Evolutionary conservation across 352 stramenopile species (phyloP).

Genomic region (Saprolegnia parasitica): DNA sequence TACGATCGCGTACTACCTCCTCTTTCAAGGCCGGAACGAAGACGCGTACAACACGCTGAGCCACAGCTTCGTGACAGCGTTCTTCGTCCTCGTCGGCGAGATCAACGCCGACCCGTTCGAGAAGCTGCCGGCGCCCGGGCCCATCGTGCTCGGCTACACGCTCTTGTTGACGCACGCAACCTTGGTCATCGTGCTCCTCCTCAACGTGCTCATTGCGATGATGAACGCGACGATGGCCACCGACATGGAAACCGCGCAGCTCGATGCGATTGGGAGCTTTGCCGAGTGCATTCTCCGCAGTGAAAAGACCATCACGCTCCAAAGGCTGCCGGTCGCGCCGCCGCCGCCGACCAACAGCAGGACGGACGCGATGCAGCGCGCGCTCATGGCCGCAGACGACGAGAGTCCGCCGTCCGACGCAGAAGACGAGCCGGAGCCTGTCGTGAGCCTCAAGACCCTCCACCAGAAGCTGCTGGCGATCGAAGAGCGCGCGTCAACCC

Average conservation of each 20-base stretch:
- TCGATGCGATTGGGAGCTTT: conserved; percentile 1
- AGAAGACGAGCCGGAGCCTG: too few relatives aligned
- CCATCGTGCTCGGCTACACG: not conserved
- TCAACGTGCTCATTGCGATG: conserved; percentile 22
- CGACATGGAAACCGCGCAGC: conserved; percentile 2
- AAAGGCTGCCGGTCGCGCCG: too few relatives aligned
- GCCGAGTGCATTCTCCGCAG: conserved; percentile 6
- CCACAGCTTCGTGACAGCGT: conserved; percentile 15
- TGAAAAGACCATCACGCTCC: not conserved
- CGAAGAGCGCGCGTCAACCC: too few relatives aligned
- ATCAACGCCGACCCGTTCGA: conserved; percentile 4
- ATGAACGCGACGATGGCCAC: conserved; percentile 23
- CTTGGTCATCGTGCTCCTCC: conserved; percentile 12
- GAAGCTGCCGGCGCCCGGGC: not conserved
- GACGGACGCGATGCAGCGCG: too few relatives aligned
- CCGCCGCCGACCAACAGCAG: too few relatives aligned
- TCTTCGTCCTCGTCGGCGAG: conserved; percentile 5
- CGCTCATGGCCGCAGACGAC: too few relatives aligned
- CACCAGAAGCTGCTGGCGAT: too few relatives aligned
- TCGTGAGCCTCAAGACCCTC: too few relatives aligned
- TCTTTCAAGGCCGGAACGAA: conserved; percentile 1
- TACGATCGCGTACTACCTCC: conserved; percentile 8
- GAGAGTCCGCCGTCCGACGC: too few relatives aligned
- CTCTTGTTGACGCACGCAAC: conserved; percentile 9
- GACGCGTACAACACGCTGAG: not conserved